Base-by-base conservation (phyloP, 768 basidiomycete species). In the Cystofilobasidium ferigula region DNA sequence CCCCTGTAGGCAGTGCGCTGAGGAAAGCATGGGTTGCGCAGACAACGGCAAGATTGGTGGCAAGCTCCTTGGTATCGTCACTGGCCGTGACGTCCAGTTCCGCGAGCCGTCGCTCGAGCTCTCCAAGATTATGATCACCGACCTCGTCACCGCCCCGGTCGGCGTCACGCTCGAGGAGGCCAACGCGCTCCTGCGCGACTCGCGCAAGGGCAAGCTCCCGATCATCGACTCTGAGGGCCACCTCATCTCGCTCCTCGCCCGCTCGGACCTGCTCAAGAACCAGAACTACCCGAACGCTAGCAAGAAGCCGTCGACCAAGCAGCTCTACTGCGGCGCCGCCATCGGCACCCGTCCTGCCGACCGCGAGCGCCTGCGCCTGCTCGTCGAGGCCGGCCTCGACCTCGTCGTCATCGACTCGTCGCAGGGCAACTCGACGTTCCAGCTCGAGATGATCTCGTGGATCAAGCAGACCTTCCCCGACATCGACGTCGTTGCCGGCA, bases 181-280 rank as follows among this genome's bases (percentile, higher is more conserved):
- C 69, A 98, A 99, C 80, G 80, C 84, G 74, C 87, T 99, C 73
- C 86, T 99, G 28, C 90, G 93, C 45, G 85, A 89, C 75, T 94
- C 87, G 34, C 98, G 98, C 76, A 98, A 95, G 80, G 95, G 95
- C 61, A 99, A 99, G 75, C 84, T 98, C 1, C 95, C 93, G 40
- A 85, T 89, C 73, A 79, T 89, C 70, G 84, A 89, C 76, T 69
- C 74, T 12, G 72, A 82, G 54, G 85, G 86, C 57, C 79, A 83
- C 66, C 85, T 90, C 62, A 79, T 82, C 34, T 85, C 86, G 24
- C 89, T 99, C 70, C 85, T 99, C 63, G 91, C 94, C 2, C 91
- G 93, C 64, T 97, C 93, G 58, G 94, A 99, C 77, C 81, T 99
- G 57, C 84, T 98, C 74, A 98, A 99, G 78, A 95, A 94, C 78